Conservation (phyloP, 2,329 filamentous ascomycete genomes). For the Aspergillus carbonarius region DNA sequence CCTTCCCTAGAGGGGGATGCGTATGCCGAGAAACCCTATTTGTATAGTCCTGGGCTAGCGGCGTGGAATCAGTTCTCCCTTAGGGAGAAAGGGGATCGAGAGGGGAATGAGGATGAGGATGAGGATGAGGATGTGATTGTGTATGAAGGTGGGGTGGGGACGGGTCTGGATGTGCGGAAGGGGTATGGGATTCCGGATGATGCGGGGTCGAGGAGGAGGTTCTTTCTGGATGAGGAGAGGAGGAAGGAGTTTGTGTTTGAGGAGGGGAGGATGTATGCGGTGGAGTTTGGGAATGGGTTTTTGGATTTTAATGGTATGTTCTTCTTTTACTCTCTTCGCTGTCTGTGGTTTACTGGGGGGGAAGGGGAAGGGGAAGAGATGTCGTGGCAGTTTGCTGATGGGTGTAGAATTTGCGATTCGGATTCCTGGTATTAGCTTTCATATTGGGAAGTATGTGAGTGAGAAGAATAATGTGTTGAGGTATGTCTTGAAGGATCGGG, state of each 20-base stretch:
- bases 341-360: not conserved
- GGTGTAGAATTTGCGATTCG: constrained; percentile 38
- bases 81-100: constrained; percentile 49
- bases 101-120: constrained; percentile 21
- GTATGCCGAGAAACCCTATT: constrained; percentile 79
- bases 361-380: not conserved
- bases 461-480: constrained; percentile 80
- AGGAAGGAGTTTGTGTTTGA: constrained; percentile 62
- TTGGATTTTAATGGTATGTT: constrained; percentile 72
- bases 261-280: constrained; percentile 59
- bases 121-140: constrained; percentile 55
- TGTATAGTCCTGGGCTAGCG: constrained; percentile 79
- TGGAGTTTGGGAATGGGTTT: constrained; percentile 88
- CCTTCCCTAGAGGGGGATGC: constrained; percentile 87
- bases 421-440: constrained; percentile 38
- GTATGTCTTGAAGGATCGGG: constrained; percentile 84
- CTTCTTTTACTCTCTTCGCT: not conserved
- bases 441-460: constrained; percentile 42
- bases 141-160: constrained; percentile 65
- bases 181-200: constrained; percentile 53
- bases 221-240: constrained; percentile 58
- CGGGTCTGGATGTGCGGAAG: constrained; percentile 47
- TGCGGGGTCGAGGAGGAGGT: constrained; percentile 58
- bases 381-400: not conserved
- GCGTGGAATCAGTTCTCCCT: constrained; percentile 76